phyloP scores from a whole-genome alignment of 306 rosid species.

The Abrus precatorius region DNA sequence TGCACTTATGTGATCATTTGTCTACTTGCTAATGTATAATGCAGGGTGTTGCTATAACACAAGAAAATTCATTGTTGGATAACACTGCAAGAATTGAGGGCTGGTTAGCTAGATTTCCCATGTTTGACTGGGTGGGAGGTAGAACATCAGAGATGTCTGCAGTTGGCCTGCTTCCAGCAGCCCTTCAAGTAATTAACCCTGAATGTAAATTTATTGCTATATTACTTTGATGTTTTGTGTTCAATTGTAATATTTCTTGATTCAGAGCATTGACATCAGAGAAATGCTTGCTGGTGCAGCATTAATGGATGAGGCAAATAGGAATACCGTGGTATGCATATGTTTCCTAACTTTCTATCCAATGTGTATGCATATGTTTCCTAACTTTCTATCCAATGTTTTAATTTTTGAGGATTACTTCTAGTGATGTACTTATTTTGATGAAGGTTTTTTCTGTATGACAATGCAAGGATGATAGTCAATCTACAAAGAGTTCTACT shows the following conservation, averaged over 20 bases:
- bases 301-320: slow-evolving; percentile 89
- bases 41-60: slow-evolving; percentile 98
- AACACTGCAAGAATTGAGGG: slow-evolving; percentile 99
- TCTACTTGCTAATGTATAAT: slow-evolving; percentile 41
- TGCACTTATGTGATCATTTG: slow-evolving; percentile 20
- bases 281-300: slow-evolving; percentile 94
- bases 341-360: slow-evolving; percentile 38
- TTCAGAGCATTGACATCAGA: slow-evolving; percentile 87
- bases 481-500: not conserved
- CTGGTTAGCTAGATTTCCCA: slow-evolving; percentile 97
- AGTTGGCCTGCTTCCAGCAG: slow-evolving; percentile 99
- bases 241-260: slow-evolving; percentile 39
- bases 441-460: slow-evolving; percentile 16
- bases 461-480: not conserved
- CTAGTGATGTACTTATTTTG: not conserved
- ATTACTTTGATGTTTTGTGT: slow-evolving; percentile 23
- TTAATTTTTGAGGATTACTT: slow-evolving; percentile 26
- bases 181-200: slow-evolving; percentile 81
- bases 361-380: slow-evolving; percentile 60
- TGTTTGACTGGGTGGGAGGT: slow-evolving; percentile 99
- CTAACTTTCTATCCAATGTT: slow-evolving; percentile 40
- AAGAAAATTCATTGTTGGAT: slow-evolving; percentile 90
- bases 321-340: slow-evolving; percentile 78
- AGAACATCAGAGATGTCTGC: slow-evolving; percentile 99
- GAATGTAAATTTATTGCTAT: slow-evolving; percentile 33